A percentile compares a stretch with the other conserved stretches of the same genome.
phyloP scores from a whole-genome alignment of 352 stramenopile species.

The Pythium utonaiense region DNA sequence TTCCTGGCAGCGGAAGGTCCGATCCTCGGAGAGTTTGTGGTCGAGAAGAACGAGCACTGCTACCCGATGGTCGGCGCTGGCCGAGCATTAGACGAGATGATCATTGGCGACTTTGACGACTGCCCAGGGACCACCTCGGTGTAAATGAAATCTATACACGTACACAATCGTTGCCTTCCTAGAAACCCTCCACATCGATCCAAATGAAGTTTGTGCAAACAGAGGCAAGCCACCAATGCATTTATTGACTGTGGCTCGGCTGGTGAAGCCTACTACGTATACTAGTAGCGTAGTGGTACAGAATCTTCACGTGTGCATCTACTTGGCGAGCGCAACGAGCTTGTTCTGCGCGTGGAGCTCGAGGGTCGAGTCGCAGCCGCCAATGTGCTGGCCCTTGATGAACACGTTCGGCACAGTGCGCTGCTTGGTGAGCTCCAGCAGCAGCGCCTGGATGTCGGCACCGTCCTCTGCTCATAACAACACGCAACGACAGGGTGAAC shows the following conservation, averaged over 20 bases:
- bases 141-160: constrained; percentile 39
- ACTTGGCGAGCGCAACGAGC: constrained; percentile 53
- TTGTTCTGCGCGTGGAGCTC: constrained; percentile 53
- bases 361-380: constrained; percentile 87
- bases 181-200: no score
- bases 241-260: no score
- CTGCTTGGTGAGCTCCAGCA: constrained; percentile 92
- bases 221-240: no score
- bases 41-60: constrained; percentile 93
- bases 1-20: constrained; percentile 93
- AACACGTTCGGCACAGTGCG: constrained; percentile 98
- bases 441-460: constrained; percentile 85
- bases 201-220: no score
- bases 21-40: constrained; percentile 93
- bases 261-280: no score
- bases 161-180: not conserved
- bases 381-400: constrained; percentile 95
- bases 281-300: no score
- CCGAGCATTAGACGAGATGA: constrained; percentile 92
- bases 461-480: constrained; percentile 60
- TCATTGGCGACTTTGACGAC: constrained; percentile 94
- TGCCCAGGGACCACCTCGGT: constrained; percentile 89
- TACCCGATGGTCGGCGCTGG: constrained; percentile 94
- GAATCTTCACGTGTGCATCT: no score
- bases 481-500: no score